These are phyloP conservation scores for Ailanthus altissimus DNA, from an alignment of 345 rosid genomes.

Conservation along the genomic window DNA sequence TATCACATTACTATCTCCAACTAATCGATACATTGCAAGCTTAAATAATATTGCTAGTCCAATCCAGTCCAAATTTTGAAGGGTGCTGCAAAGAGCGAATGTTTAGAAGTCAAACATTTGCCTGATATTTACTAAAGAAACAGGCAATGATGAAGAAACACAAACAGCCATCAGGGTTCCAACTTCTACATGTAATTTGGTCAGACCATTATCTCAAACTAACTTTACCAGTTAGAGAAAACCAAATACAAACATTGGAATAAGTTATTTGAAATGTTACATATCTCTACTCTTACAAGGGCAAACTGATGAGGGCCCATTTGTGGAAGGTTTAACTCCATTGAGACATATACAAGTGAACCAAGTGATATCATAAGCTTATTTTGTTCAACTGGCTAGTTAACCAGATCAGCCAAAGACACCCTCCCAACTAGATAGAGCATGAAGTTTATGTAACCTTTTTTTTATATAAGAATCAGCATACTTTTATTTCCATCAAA, in stretches of 20 bases:
- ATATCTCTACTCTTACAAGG: background rate
- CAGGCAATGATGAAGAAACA: background rate
- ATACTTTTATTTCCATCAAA: background rate
- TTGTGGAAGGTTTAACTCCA: background rate
- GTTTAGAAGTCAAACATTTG: background rate
- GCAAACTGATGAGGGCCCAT: background rate
- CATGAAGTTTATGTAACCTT: background rate
- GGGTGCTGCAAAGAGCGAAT: background rate
- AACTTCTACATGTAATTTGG: background rate
- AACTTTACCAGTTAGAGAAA: background rate
- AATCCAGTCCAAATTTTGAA: background rate
- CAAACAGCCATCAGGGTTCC: background rate
- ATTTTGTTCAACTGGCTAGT: background rate
- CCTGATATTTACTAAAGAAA: background rate
- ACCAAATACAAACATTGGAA: background rate
- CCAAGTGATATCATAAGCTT: background rate
- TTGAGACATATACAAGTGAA: background rate
- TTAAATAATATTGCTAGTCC: background rate
- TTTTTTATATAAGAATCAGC: background rate
- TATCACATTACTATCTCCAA: background rate
- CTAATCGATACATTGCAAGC: background rate
- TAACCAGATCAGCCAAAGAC: background rate
- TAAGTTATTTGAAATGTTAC: background rate
- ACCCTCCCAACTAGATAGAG: background rate
- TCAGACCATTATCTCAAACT: conserved; percentile 1